Base-by-base conservation (phyloP, 495 filamentous ascomycete species). In the Podospora comata region DNA sequence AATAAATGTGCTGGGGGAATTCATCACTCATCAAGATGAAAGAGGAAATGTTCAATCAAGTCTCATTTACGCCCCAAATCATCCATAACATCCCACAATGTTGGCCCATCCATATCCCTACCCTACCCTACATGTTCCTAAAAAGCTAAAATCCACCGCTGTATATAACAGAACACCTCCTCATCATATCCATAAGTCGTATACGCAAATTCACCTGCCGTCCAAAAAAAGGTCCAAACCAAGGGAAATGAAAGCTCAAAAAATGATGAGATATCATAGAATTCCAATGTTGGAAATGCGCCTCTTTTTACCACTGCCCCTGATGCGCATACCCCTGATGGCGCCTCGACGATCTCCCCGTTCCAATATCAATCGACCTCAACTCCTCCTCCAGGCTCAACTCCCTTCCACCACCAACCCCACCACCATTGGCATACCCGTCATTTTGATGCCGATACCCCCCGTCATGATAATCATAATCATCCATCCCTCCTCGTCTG, bases 341-440 rank as follows among this genome's bases (percentile, higher is more conserved):
- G 26, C 59, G 59, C 13, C 72, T 68, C 62, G 72, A 65, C 30
- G 71, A 73, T 66, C 82, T 71, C 4, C 84, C 85, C n/a, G 79
- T 79, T 27, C 92, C 92, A 68, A 97, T 90, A 78, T 97, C 91
- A 70, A 97, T 96, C 32, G 83, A 86, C 68, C 85, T 87, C 78
- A 97, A 83, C 78, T 97, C 93, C 66, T 92, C 86, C 74, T 92
- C 90, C 65, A 97, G 78, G 9, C 91, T 77, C 75, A 87, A 76
- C 78, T 78, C 79, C 54, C 4, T 64, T 55, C 44, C 70, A 44
- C n/a, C 68, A 34, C 66, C 68, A 57, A 5, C 30, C n/a, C 30
- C 30, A 63, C 30, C 61, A n/a, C 61, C 67, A n/a, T 57, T 61
- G 9, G 44, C 68, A n/a, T 66, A 64, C 15, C 63, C 67, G 44